Conservation (phyloP, 495 filamentous ascomycete genomes). For the Aspergillus nidulans region DNA sequence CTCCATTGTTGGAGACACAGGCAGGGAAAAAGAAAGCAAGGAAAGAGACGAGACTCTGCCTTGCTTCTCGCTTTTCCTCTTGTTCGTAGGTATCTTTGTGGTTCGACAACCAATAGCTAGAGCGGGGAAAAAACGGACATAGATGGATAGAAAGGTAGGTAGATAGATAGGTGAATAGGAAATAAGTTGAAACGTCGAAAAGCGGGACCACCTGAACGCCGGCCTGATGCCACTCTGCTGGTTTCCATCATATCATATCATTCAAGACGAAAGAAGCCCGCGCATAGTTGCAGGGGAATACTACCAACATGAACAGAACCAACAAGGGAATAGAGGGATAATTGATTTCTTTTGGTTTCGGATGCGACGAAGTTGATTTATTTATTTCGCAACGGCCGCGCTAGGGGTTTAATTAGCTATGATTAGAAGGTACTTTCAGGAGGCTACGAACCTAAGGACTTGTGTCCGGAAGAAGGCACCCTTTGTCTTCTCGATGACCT, state of each 20-base stretch:
- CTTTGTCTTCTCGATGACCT: slow-evolving; percentile 96
- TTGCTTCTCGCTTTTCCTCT: not conserved
- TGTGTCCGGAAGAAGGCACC: slow-evolving; percentile 88
- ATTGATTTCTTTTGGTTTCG: slow-evolving; percentile 31
- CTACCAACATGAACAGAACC: slow-evolving; percentile 40
- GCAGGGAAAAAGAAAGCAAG: not conserved
- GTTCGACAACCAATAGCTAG: not conserved
- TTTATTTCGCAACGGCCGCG: slow-evolving; percentile 49
- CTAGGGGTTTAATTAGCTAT: slow-evolving; percentile 13
- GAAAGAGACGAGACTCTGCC: slow-evolving; percentile 1
- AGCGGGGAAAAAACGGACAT: slow-evolving; percentile 6
- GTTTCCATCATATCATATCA: slow-evolving; percentile 23
- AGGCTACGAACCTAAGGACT: slow-evolving; percentile 54
- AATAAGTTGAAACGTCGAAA: slow-evolving; percentile 27
- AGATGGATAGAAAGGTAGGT: slow-evolving; percentile 17
- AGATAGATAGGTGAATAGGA: slow-evolving; percentile 30
- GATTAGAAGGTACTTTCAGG: not conserved
- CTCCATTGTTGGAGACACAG: no score
- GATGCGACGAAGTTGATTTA: slow-evolving; percentile 15
- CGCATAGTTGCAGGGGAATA: slow-evolving; percentile 35
- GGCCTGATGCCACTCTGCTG: slow-evolving; percentile 48
- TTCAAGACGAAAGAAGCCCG: slow-evolving; percentile 23
- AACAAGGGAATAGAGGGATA: slow-evolving; percentile 26
- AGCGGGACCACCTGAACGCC: slow-evolving; percentile 46
- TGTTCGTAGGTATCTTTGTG: not conserved